Conservation (phyloP, 768 basidiomycete species). For the Mycena floridula region DNA sequence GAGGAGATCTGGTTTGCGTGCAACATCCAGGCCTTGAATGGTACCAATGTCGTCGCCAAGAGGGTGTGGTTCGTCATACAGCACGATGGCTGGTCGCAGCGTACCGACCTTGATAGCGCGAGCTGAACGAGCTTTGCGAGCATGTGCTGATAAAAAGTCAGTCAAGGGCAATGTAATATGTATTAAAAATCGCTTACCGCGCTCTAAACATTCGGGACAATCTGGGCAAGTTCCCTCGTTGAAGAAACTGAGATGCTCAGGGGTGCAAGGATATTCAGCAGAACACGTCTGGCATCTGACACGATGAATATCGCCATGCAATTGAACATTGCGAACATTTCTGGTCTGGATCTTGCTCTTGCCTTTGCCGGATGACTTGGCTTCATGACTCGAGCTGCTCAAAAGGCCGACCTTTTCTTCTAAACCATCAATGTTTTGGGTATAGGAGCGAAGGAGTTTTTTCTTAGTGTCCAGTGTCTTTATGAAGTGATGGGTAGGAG, state of each 20-base stretch:
- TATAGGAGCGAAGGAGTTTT: conserved; percentile 85
- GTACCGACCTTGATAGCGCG: conserved; percentile 73
- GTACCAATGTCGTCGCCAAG: conserved; percentile 87
- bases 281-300: conserved; percentile 87
- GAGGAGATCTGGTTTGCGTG: conserved; percentile 81
- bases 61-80: conserved; percentile 93
- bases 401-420: conserved; percentile 77
- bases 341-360: conserved; percentile 62
- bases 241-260: conserved; percentile 60
- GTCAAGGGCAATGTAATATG: conserved; percentile 4
- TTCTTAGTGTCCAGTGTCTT: conserved; percentile 77
- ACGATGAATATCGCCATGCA: conserved; percentile 91
- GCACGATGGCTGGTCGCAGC: conserved; percentile 89
- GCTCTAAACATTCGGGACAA: conserved; percentile 78
- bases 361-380: conserved; percentile 49
- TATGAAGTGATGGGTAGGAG: conserved; percentile 86
- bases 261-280: conserved; percentile 64
- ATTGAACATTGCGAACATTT: conserved; percentile 82
- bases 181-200: conserved; percentile 60
- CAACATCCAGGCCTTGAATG: conserved; percentile 72
- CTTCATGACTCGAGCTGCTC: conserved; percentile 54
- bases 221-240: conserved; percentile 67
- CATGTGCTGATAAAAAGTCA: conserved; percentile 41
- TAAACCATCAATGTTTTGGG: conserved; percentile 96
- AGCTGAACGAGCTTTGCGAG: conserved; percentile 77